Base-by-base conservation (phyloP, 2,329 filamentous ascomycete species). In the Epichloe baconii region DNA sequence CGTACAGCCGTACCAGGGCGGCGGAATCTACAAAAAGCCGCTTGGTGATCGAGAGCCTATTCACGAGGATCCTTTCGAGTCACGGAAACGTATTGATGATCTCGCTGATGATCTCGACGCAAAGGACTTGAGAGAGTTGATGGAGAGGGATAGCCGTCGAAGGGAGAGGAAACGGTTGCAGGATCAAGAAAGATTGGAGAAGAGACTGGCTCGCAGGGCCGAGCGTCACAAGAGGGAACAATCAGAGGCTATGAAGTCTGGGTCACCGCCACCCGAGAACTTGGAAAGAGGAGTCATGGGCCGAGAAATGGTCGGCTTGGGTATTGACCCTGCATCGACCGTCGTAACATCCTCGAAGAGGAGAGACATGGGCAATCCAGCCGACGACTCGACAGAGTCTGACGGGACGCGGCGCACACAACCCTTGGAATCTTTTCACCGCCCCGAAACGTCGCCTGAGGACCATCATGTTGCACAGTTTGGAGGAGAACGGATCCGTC, bases 101-200 rank as follows among this genome's bases (percentile, higher is more conserved):
- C 68, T 97, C 44, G 93, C 89, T 21, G 86, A 97, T 62, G 85
- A 87, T 53, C 74, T 98, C 50, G 88, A 88, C 67, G 86, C 93
- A 3, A 80, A 85, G 49, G 90, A 88, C 58, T 66, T 98, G 40
- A 79, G 91, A 53, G 86, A 95, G 63, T 74, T 97, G 34, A 85
- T 98, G 79, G 93, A 98, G 60, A 76, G 93, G 53, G 93, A 98
- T 62, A 77, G 83, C 57, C 80, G 90, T 60, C 79, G 93, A 52
- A 81, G 78, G 56, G 87, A 95, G 57, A 81, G 82, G 63, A 90
- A 86, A 67, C 79, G 77, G 49, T 73, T 78, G 52, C 75, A 76
- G 38, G 84, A 91, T 21, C 79, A 82, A 55, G 81, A 88, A 55
- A 80, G 77, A 56, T 68, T 83, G 23, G 80, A 85, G 57, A 76